Evolutionary conservation across 768 basidiomycete genomes (phyloP).

Genomic region (Porphyrellus cyaneotinctus): DNA sequence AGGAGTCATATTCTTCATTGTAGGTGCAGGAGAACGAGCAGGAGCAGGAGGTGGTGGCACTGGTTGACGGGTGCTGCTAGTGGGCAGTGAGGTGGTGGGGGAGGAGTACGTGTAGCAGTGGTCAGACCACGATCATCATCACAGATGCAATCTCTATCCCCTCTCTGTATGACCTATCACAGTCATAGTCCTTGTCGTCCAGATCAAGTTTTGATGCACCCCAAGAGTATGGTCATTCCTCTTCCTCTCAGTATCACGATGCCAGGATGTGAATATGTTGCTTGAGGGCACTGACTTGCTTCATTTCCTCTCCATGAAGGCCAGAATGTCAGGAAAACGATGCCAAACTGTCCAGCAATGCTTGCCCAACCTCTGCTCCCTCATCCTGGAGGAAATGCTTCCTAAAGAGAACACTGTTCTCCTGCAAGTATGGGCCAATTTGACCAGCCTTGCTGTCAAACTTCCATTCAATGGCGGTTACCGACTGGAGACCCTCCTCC

Average conservation of each 20-base stretch:
- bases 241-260: slow-evolving; percentile 36
- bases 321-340: too few species aligned
- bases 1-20: slow-evolving; percentile 73
- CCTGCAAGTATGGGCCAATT: too few species aligned
- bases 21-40: slow-evolving; percentile 54
- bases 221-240: slow-evolving; percentile 54
- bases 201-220: slow-evolving; percentile 34
- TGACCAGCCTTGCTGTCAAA: too few species aligned
- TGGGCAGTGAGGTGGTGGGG: slow-evolving; percentile 45
- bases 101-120: slow-evolving; percentile 39
- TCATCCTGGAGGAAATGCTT: too few species aligned
- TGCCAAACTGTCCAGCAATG: too few species aligned
- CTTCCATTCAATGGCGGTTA: too few species aligned
- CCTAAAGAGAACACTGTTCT: too few species aligned
- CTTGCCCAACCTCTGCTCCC: too few species aligned
- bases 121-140: slow-evolving; percentile 35
- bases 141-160: slow-evolving; percentile 16
- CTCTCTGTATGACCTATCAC: slow-evolving; percentile 31
- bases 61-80: slow-evolving; percentile 32
- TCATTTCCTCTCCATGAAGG: too few species aligned
- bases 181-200: slow-evolving; percentile 37
- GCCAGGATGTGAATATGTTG: slow-evolving; percentile 35
- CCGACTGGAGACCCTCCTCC: too few species aligned
- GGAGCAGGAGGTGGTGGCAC: slow-evolving; percentile 47
- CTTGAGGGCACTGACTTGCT: too few species aligned